phyloP scores from a whole-genome alignment of 352 stramenopile genomes.

The Globisporangium spiculum region DNA sequence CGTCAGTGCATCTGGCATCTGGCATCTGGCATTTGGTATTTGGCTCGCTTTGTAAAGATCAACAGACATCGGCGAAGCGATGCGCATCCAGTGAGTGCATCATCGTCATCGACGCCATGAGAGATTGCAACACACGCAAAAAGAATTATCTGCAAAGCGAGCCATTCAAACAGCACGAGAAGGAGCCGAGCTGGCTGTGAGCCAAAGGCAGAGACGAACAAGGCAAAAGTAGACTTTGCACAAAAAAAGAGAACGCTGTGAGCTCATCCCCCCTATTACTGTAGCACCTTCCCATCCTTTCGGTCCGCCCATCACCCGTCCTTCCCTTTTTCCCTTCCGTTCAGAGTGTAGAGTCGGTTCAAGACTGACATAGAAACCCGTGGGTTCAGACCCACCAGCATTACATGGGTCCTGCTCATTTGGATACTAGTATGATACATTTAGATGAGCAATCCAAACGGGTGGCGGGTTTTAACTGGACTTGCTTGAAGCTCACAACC shows the following conservation, averaged over 20 bases:
- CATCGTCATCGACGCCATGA: neutral
- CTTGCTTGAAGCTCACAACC: no score
- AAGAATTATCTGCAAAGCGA: neutral
- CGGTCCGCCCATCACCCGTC: constrained; percentile 8
- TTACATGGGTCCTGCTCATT: no score
- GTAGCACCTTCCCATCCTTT: constrained; percentile 1
- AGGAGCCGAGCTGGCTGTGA: no score
- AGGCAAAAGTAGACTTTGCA: neutral
- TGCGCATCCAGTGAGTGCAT: neutral
- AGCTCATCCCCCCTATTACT: neutral
- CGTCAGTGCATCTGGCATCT: neutral
- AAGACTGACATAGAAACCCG: neutral
- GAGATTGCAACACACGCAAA: neutral
- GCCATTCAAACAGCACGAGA: neutral
- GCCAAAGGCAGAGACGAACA: constrained; percentile 3
- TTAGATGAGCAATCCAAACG: no score
- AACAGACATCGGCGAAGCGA: neutral
- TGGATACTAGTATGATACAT: no score
- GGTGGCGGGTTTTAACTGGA: no score
- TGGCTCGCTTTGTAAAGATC: neutral
- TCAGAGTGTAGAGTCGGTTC: constrained; percentile 14
- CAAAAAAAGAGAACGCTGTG: neutral
- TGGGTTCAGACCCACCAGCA: no score
- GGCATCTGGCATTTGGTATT: neutral
- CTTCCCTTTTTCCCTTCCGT: neutral